Conservation (phyloP, 2,329 filamentous ascomycete species). For the Scedosporium aurantiacum region DNA sequence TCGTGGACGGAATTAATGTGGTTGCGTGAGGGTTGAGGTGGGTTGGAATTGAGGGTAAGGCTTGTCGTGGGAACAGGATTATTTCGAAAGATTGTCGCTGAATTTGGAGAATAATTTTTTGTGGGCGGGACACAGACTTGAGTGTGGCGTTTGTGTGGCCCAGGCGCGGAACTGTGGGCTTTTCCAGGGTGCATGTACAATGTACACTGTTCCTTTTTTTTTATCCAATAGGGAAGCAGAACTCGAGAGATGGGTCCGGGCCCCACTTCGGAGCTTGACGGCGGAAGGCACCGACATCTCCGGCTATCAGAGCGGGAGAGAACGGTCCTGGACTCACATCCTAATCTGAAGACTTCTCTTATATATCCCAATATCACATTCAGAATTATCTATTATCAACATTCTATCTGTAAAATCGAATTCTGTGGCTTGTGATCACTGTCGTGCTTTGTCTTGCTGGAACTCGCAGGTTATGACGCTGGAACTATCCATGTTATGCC, state of each 20-base stretch:
- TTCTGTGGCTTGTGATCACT: too few species aligned
- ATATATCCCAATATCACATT: too few species aligned
- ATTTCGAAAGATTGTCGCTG: conserved; percentile 4
- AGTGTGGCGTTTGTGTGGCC: neutral
- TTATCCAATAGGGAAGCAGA: neutral
- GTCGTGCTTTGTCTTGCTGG: too few species aligned
- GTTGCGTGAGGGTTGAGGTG: conserved; percentile 17
- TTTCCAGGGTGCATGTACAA: neutral
- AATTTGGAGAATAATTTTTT: conserved; percentile 7
- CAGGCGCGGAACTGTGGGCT: neutral
- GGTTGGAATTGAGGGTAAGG: neutral
- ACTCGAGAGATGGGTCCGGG: neutral
- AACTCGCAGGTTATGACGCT: too few species aligned
- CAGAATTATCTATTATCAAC: too few species aligned
- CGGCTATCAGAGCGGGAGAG: neutral
- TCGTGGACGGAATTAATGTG: conserved; percentile 47
- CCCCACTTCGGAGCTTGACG: neutral
- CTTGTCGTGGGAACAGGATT: neutral
- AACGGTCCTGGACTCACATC: too few species aligned
- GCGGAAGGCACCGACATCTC: neutral
- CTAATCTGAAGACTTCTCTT: too few species aligned
- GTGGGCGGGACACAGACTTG: conserved; percentile 1
- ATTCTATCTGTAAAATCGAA: too few species aligned
- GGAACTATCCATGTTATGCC: too few species aligned
- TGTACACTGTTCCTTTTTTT: neutral